Conservation (phyloP, 331 rosid genomes). For the Quercus phellos region DNA sequence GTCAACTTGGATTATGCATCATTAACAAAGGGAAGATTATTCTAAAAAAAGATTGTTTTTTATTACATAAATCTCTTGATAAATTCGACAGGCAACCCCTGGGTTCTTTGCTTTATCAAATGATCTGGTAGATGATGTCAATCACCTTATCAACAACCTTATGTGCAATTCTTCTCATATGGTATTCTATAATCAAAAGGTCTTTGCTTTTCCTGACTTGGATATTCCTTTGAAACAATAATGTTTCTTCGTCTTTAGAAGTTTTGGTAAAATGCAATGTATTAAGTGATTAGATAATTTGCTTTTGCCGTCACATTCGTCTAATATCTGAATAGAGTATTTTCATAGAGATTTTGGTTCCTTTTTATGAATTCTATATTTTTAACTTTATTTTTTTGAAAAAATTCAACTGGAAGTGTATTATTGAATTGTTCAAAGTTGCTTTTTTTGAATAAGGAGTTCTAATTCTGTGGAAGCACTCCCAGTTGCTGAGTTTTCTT, state of each 20-base stretch:
- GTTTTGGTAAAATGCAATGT: neutral
- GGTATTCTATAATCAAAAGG: slow-evolving; percentile 40
- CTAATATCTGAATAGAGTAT: neutral
- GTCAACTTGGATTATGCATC: neutral
- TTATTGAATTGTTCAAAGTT: neutral
- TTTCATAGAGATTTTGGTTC: neutral
- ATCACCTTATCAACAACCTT: slow-evolving; percentile 81
- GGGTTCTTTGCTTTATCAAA: slow-evolving; percentile 93
- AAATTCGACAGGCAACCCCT: slow-evolving; percentile 79
- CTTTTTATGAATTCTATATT: neutral
- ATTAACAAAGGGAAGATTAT: neutral
- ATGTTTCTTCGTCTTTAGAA: neutral
- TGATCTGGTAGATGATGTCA: slow-evolving; percentile 76
- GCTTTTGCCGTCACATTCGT: neutral
- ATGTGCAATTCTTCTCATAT: slow-evolving; percentile 79
- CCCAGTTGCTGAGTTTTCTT: neutral
- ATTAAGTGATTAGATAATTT: neutral
- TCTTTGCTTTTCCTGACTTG: slow-evolving; percentile 1
- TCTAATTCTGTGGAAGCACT: neutral
- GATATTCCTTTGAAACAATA: neutral
- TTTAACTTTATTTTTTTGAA: neutral
- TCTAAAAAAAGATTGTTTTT: neutral
- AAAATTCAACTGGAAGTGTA: neutral
- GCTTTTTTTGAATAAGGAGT: neutral
- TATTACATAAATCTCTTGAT: slow-evolving; percentile 13